Conservation (phyloP, 225 moss, liverwort and hornwort genomes). For the Marchantia polymorpha region DNA sequence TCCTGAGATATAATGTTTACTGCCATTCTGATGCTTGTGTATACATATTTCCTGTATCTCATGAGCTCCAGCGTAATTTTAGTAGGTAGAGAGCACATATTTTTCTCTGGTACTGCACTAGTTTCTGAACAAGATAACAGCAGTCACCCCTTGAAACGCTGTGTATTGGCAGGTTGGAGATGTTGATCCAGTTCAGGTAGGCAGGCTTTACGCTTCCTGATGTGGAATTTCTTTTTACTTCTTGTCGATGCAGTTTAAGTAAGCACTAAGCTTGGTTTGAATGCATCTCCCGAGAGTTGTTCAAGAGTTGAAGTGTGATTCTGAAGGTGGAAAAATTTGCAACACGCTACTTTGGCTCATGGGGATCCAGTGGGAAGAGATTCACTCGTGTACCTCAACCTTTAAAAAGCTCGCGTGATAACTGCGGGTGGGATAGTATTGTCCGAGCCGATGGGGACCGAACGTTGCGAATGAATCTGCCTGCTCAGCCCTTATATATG, state of each 20-base stretch:
- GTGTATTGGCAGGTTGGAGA: conserved; percentile 38
- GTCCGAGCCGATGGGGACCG: conserved; percentile 29
- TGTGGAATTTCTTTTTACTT: not conserved
- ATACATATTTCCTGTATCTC: not conserved
- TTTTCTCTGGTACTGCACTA: not conserved
- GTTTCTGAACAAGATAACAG: not conserved
- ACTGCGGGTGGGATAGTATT: conserved; percentile 34
- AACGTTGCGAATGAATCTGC: conserved; percentile 27
- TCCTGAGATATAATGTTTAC: not conserved
- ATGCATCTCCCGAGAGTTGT: not conserved
- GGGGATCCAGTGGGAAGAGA: conserved; percentile 10
- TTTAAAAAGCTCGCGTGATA: conserved; percentile 17
- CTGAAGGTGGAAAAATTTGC: conserved; percentile 35
- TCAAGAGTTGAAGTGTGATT: not conserved
- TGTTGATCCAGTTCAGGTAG: conserved; percentile 42
- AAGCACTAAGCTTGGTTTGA: not conserved
- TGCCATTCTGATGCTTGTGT: not conserved
- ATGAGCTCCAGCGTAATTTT: not conserved
- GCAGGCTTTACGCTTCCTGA: not conserved
- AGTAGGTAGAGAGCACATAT: not conserved
- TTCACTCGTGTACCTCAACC: not conserved
- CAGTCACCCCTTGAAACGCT: not conserved
- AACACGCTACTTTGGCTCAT: conserved; percentile 26
- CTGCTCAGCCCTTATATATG: conserved; percentile 38
- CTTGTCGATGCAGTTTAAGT: not conserved